These are phyloP conservation scores for Plasmodium vinckei DNA, from an alignment of 169 alveolate genomes.

Conservation along the genomic window DNA sequence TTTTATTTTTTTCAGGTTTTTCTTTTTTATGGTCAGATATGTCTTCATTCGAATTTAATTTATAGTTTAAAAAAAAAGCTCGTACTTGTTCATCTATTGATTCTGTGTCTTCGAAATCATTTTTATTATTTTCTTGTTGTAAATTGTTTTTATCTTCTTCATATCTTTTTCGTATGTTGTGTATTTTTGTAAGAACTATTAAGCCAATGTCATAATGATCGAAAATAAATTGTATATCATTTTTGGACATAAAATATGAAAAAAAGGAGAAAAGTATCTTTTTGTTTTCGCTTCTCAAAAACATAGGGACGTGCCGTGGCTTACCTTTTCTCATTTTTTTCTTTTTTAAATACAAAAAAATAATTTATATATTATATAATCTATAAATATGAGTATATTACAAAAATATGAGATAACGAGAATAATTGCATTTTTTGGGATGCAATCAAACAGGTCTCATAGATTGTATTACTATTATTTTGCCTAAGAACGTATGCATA, in stretches of 20 bases:
- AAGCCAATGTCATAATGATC: conserved; percentile 68
- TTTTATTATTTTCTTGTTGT: conserved; percentile 24
- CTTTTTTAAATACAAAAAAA: conserved; percentile 19
- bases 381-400: conserved; percentile 10
- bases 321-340: conserved; percentile 73
- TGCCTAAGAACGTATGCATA: no score
- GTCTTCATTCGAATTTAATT: conserved; percentile 27
- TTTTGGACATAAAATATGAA: conserved; percentile 70
- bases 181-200: conserved; percentile 70
- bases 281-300: conserved; percentile 68
- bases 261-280: conserved; percentile 57
- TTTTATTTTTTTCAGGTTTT: conserved; percentile 13
- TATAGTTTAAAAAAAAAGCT: conserved; percentile 44
- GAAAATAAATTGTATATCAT: conserved; percentile 59
- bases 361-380: no score
- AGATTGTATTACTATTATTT: no score
- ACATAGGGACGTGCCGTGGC: conserved; percentile 74
- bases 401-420: not conserved
- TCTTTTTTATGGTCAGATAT: conserved; percentile 1
- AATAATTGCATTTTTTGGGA: not conserved
- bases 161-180: conserved; percentile 52
- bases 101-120: conserved; percentile 45
- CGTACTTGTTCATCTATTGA: conserved; percentile 37
- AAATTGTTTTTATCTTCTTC: conserved; percentile 61
- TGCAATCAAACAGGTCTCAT: no score